These are phyloP conservation scores for Persicaria maculosa DNA, from an alignment of 148 eudicot genomes.

Conservation along the genomic window DNA sequence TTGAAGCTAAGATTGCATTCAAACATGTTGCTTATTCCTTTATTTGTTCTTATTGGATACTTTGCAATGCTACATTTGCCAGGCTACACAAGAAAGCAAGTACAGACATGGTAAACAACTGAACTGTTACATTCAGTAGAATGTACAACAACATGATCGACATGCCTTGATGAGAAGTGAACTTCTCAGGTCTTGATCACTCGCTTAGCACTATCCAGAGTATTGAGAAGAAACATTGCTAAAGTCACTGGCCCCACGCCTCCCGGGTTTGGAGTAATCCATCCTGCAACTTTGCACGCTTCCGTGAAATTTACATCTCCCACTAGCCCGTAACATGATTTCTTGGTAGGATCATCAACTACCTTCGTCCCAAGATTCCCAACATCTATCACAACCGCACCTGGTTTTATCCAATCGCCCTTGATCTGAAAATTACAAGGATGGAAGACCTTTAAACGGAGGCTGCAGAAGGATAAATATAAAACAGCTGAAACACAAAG, in stretches of 20 bases:
- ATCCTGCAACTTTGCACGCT: constrained; percentile 89
- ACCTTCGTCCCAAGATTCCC: constrained; percentile 62
- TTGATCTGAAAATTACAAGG: constrained; percentile 46
- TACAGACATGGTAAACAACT: not conserved
- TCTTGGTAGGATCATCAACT: constrained; percentile 73
- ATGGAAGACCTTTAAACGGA: not conserved
- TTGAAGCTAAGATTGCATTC: not conserved
- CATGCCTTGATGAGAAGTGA: not conserved
- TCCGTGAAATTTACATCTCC: constrained; percentile 91
- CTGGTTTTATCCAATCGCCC: constrained; percentile 97
- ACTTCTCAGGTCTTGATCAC: constrained; percentile 40
- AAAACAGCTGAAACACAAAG: not conserved
- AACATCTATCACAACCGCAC: constrained; percentile 92
- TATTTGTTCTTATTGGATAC: not conserved
- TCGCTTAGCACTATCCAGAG: constrained; percentile 90
- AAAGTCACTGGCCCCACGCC: constrained; percentile 99
- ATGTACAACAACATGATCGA: not conserved
- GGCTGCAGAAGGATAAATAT: not conserved
- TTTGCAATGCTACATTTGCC: not conserved
- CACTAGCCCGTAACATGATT: constrained; percentile 75
- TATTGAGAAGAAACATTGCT: constrained; percentile 89
- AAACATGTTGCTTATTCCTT: not conserved
- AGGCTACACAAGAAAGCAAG: not conserved
- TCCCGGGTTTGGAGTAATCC: constrained; percentile 91
- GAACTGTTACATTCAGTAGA: not conserved